A percentile compares a stretch with the other conserved stretches of the same genome.
These are phyloP conservation scores for Linnemannia elongata DNA, from an alignment of 192 early-diverging fungal genomes.

Conservation along the genomic window DNA sequence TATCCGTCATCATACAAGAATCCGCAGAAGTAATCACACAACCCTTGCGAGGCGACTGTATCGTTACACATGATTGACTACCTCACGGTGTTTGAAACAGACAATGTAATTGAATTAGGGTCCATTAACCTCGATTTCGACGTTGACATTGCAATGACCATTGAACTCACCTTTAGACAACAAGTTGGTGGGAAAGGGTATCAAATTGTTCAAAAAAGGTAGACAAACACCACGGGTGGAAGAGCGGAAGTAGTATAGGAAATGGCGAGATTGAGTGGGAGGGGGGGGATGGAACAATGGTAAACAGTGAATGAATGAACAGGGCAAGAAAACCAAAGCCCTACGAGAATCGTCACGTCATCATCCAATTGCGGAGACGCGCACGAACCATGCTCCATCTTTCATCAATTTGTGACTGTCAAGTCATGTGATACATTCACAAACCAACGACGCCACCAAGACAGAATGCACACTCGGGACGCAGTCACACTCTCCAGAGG, in stretches of 20 bases:
- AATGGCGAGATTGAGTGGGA: slow-evolving; percentile 15
- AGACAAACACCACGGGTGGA: slow-evolving; percentile 8
- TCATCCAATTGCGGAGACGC: no score
- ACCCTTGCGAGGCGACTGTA: slow-evolving; percentile 25
- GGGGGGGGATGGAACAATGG: not conserved
- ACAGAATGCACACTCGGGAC: no score
- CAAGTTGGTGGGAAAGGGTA: slow-evolving; percentile 9
- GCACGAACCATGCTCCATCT: no score
- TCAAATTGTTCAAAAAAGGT: slow-evolving; percentile 8
- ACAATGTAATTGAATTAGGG: slow-evolving; percentile 20
- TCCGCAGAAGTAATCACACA: slow-evolving; percentile 18
- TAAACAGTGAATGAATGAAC: slow-evolving; percentile 8
- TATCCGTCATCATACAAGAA: slow-evolving; percentile 18
- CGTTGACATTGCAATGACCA: slow-evolving; percentile 19
- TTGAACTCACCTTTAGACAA: slow-evolving; percentile 16
- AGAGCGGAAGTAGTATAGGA: not conserved
- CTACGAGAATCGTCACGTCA: no score
- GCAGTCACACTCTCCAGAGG: no score
- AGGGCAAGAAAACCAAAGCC: no score
- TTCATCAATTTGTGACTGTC: no score
- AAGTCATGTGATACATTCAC: no score
- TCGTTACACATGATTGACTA: slow-evolving; percentile 26
- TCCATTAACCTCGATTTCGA: slow-evolving; percentile 16
- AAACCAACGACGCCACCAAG: no score
- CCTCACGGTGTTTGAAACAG: slow-evolving; percentile 11